Evolutionary conservation across 768 basidiomycete genomes (phyloP).

Genomic region (Polyporus arcularius): DNA sequence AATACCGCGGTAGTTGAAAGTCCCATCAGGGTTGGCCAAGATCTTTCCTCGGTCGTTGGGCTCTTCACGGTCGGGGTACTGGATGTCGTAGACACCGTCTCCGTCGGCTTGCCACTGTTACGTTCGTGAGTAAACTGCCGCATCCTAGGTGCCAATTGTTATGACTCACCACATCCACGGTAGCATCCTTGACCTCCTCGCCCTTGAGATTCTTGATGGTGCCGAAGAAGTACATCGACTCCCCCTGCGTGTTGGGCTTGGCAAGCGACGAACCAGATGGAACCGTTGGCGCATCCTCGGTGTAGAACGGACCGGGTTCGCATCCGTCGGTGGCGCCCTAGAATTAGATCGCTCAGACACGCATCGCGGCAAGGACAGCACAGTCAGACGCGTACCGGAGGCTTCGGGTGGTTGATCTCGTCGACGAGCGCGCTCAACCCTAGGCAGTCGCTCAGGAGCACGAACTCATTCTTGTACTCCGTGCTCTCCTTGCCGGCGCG

Average conservation of each 20-base stretch:
- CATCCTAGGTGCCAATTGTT: not conserved
- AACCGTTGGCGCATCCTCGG: constrained; percentile 31
- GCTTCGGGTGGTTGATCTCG: constrained; percentile 37
- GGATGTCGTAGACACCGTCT: constrained; percentile 39
- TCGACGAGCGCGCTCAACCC: constrained; percentile 42
- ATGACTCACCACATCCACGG: constrained; percentile 36
- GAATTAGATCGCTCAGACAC: not conserved
- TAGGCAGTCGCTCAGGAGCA: constrained; percentile 41
- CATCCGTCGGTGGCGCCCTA: constrained; percentile 35
- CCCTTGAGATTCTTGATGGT: constrained; percentile 38
- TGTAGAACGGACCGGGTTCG: constrained; percentile 39
- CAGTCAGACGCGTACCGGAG: constrained; percentile 21
- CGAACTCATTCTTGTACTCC: constrained; percentile 39
- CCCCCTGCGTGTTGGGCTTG: constrained; percentile 31
- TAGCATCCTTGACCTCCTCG: constrained; percentile 32
- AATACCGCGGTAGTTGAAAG: constrained; percentile 34
- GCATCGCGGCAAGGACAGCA: not conserved
- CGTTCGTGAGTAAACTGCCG: not conserved
- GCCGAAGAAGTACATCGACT: constrained; percentile 37
- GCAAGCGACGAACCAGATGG: constrained; percentile 30
- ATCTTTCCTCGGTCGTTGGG: constrained; percentile 35
- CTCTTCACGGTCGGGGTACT: constrained; percentile 30
- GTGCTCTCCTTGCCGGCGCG: constrained; percentile 42
- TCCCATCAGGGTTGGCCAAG: constrained; percentile 31
- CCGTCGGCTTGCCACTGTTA: constrained; percentile 43